A percentile compares a stretch with the other conserved stretches of the same genome.
phyloP scores from a whole-genome alignment of 352 stramenopile genomes.

The Thraustotheca clavata region DNA sequence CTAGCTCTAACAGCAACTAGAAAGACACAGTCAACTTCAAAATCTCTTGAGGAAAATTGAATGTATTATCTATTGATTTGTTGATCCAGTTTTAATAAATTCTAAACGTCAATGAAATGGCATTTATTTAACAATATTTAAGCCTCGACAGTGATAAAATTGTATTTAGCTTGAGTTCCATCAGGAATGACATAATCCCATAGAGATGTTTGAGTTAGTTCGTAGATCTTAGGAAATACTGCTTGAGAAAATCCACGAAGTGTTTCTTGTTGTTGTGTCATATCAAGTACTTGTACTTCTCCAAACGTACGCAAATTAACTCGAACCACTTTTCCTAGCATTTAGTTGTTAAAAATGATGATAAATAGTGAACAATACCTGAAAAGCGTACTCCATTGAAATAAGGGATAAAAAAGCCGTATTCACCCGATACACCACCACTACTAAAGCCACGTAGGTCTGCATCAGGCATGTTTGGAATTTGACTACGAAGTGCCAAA shows the following conservation, averaged over 20 bases:
- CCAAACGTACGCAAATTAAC: constrained; percentile 74
- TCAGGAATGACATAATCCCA: constrained; percentile 12
- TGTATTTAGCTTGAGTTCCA: constrained; percentile 1
- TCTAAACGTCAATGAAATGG: too few species aligned
- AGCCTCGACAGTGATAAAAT: constrained; percentile 10
- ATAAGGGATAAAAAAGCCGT: constrained; percentile 70
- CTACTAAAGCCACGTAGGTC: constrained; percentile 58
- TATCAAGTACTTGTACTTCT: constrained; percentile 64
- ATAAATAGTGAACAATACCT: constrained; percentile 3
- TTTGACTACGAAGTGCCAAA: constrained; percentile 44
- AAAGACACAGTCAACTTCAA: too few species aligned
- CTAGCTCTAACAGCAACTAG: not conserved
- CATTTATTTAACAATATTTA: too few species aligned
- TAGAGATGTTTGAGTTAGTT: constrained; percentile 31
- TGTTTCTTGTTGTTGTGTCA: constrained; percentile 36
- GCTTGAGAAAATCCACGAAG: constrained; percentile 45
- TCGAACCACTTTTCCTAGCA: constrained; percentile 45
- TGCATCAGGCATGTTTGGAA: constrained; percentile 48
- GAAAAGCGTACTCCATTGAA: constrained; percentile 60
- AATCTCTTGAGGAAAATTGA: too few species aligned
- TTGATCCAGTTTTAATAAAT: too few species aligned
- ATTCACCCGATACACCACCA: constrained; percentile 63
- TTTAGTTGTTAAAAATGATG: not conserved
- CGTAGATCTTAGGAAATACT: constrained; percentile 40
- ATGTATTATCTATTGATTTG: too few species aligned